Percentiles rank a stretch among this genome's conserved stretches.
Conservation (phyloP, 768 basidiomycete species). For the Tulasnella sp. region DNA sequence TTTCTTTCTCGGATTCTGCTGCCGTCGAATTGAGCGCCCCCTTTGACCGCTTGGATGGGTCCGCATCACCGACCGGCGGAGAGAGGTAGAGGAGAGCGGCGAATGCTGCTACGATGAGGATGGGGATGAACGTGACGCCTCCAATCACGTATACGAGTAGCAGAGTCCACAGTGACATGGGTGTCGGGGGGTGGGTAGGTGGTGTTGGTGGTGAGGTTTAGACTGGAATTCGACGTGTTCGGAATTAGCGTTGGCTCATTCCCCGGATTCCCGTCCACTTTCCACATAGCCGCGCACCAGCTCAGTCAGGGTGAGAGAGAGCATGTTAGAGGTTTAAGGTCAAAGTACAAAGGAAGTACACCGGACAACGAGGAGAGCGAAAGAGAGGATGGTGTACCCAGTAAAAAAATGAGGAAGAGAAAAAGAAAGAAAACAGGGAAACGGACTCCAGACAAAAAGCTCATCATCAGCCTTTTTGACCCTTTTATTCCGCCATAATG, state of each 20-base stretch:
- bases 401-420: not conserved
- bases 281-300: not conserved
- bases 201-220: slow-evolving; percentile 5
- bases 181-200: not conserved
- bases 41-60: slow-evolving; percentile 44
- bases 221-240: slow-evolving; percentile 11
- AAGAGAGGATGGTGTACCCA: slow-evolving; percentile 16
- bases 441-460: not conserved
- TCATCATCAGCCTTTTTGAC: not conserved
- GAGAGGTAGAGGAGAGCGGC: slow-evolving; percentile 77
- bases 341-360: slow-evolving; percentile 19
- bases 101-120: slow-evolving; percentile 57
- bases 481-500: slow-evolving; percentile 56
- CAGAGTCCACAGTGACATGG: slow-evolving; percentile 43
- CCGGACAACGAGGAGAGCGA: slow-evolving; percentile 10
- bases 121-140: slow-evolving; percentile 84
- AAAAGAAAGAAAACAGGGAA: not conserved
- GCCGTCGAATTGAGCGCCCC: slow-evolving; percentile 33
- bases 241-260: not conserved
- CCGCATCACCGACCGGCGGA: slow-evolving; percentile 63
- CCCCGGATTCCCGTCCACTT: not conserved
- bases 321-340: not conserved
- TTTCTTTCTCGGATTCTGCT: slow-evolving; percentile 35
- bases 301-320: not conserved
- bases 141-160: slow-evolving; percentile 85